Evolutionary conservation across 1,139 yeast genomes (phyloP).

Genomic region (Kluyveromyces sp.): DNA sequence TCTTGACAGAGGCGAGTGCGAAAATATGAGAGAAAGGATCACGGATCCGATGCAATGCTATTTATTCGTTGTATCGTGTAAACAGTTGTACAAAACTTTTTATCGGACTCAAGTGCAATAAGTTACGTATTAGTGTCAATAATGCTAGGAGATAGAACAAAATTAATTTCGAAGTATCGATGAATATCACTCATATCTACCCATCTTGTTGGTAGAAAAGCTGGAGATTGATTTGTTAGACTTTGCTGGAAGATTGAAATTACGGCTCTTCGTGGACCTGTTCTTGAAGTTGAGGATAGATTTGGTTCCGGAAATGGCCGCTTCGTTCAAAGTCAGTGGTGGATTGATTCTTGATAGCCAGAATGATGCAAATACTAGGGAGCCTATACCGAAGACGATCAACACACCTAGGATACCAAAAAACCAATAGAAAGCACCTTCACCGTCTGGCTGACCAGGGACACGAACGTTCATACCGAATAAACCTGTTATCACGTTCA

Average conservation of each 20-base stretch:
- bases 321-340: constrained; percentile 31
- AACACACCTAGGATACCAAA: constrained; percentile 58
- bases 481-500: constrained; percentile 83
- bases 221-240: constrained; percentile 11
- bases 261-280: constrained; percentile 15
- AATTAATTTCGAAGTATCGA: not conserved
- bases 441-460: constrained; percentile 54
- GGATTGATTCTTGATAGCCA: constrained; percentile 35
- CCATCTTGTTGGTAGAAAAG: constrained; percentile 9
- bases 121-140: not conserved
- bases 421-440: constrained; percentile 47
- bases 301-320: constrained; percentile 30
- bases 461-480: constrained; percentile 94
- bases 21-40: not conserved
- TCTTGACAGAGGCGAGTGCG: too few species aligned
- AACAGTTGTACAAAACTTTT: not conserved
- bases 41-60: not conserved
- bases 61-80: not conserved
- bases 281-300: constrained; percentile 31
- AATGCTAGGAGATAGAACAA: not conserved
- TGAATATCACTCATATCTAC: constrained; percentile 6
- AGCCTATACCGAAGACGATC: constrained; percentile 33
- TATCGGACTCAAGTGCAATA: not conserved
- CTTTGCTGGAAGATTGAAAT: constrained; percentile 5
- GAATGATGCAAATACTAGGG: constrained; percentile 35